Evolutionary conservation across 108 stramenopile genomes (phyloP), one percentile per base, ranked within the genome.

Genomic region (Fragilaria crotonensis): DNA sequence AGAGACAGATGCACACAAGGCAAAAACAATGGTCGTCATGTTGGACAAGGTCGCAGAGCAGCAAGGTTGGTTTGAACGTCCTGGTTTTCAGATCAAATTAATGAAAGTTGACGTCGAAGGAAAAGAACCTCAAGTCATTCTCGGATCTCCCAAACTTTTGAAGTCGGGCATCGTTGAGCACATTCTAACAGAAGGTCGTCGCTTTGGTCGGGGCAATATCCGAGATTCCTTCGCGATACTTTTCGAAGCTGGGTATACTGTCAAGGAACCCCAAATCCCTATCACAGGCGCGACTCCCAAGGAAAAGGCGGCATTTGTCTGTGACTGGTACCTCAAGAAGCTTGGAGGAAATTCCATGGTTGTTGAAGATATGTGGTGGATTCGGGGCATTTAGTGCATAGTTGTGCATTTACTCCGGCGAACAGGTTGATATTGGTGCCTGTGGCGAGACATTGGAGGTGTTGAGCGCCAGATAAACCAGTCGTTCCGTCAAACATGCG

Each of bases 81-180:
- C 49, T 25, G 31, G 44, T 1, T 56, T 33, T 31, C 33, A 7
- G 56, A 70, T 78, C 32, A 50, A 45, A 30, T 25, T 78, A 2
- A 57, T 78, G 52, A 78, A 78, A 57, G 44, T 78, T 32, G 77
- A 78, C 46, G 68, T 73, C 0, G 77, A 78, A 45, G 70, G 70
- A 11, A 30, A 60, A 25, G 70, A 76, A 29, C 58, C 61, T 0
- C 19, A 49, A 25, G 71, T 71, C 20, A 50, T 76, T 21, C 4
- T 33, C 7, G 75, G 75, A 57, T 66, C 75, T 30, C 45, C 58
- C 26, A 25, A 64, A 29, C 61, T 76, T 33, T 55, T 76, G 4
- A 29, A 18, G 31, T 51, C 52, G 11, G 55, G 66, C 0, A 59
- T 59, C 14, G 66, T 76, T 31, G 36, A 59, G 17, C 63, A 72